Conservation (phyloP, 2,329 filamentous ascomycete genomes). For the Nemania serpens region DNA sequence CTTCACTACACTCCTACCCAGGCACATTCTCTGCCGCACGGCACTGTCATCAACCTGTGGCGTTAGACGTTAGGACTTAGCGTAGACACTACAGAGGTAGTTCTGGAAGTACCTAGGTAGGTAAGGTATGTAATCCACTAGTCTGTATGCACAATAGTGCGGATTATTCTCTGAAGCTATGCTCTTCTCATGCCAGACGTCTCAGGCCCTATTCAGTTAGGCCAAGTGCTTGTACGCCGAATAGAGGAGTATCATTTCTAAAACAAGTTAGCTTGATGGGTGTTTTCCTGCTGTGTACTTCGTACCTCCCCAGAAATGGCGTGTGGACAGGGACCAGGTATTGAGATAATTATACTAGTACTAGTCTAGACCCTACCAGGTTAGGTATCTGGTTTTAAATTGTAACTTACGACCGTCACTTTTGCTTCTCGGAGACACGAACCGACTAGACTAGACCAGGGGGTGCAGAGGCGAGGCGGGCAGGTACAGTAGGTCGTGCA, state of each 20-base stretch:
- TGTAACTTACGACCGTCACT: slow-evolving; percentile 27
- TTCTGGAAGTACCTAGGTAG: too few relatives aligned
- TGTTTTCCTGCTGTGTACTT: too few relatives aligned
- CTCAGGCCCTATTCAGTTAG: neutral
- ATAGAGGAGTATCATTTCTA: neutral
- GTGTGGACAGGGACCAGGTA: slow-evolving; percentile 4
- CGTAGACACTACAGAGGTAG: too few relatives aligned
- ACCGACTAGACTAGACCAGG: slow-evolving; percentile 29
- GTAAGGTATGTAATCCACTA: too few relatives aligned
- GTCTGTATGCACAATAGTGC: too few relatives aligned
- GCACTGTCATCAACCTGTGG: too few relatives aligned
- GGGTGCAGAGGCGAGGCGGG: slow-evolving; percentile 14
- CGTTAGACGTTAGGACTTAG: too few relatives aligned
- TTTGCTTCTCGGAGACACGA: slow-evolving; percentile 30
- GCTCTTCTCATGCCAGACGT: neutral
- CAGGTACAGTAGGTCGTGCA: slow-evolving; percentile 14
- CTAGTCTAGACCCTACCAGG: neutral
- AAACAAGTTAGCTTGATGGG: slow-evolving; percentile 13
- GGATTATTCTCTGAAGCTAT: too few relatives aligned
- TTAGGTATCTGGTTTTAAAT: neutral
- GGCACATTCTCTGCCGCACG: too few relatives aligned
- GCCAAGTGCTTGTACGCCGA: neutral
- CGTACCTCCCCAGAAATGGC: too few relatives aligned
- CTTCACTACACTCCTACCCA: too few relatives aligned
- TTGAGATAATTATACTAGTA: neutral